These are phyloP conservation scores for Clathrospora elynae DNA, from an alignment of 2,329 filamentous ascomycete species.

Conservation along the genomic window DNA sequence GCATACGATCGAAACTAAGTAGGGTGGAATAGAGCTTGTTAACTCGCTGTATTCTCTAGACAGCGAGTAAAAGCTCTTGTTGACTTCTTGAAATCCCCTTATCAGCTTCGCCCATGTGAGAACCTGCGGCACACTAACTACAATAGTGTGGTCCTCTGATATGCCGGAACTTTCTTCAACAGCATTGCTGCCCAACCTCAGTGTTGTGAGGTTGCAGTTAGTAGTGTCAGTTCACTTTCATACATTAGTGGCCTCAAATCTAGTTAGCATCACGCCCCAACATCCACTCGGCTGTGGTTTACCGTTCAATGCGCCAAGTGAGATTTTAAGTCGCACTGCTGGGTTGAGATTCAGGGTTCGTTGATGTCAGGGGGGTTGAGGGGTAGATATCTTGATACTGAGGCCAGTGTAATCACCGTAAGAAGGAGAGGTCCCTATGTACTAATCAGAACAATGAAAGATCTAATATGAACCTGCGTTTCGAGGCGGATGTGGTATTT, in stretches of 20 bases:
- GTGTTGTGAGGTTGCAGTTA: background rate
- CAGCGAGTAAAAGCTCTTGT: too few species aligned
- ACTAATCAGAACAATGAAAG: too few species aligned
- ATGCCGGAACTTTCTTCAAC: background rate
- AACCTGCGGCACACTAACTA: background rate
- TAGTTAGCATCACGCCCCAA: background rate
- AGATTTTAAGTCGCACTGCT: slow-evolving; percentile 10
- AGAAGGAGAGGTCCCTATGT: too few species aligned
- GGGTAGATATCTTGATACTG: background rate
- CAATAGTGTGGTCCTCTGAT: background rate
- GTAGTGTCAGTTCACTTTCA: slow-evolving; percentile 3
- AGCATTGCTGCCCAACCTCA: slow-evolving; percentile 13
- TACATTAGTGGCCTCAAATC: slow-evolving; percentile 2
- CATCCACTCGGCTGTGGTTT: slow-evolving; percentile 4
- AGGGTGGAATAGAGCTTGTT: too few species aligned
- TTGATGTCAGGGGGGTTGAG: slow-evolving; percentile 1
- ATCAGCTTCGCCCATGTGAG: background rate
- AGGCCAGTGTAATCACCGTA: too few species aligned
- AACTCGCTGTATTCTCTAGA: too few species aligned
- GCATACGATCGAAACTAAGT: too few species aligned
- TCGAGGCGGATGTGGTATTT: too few species aligned
- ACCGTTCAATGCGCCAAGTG: slow-evolving; percentile 27
- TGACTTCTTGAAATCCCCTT: too few species aligned
- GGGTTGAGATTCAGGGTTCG: slow-evolving; percentile 6
- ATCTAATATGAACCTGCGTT: too few species aligned